These are phyloP conservation scores for Basidiobolus meristosporus DNA, from an alignment of 371 early-diverging fungal species.

Conservation along the genomic window DNA sequence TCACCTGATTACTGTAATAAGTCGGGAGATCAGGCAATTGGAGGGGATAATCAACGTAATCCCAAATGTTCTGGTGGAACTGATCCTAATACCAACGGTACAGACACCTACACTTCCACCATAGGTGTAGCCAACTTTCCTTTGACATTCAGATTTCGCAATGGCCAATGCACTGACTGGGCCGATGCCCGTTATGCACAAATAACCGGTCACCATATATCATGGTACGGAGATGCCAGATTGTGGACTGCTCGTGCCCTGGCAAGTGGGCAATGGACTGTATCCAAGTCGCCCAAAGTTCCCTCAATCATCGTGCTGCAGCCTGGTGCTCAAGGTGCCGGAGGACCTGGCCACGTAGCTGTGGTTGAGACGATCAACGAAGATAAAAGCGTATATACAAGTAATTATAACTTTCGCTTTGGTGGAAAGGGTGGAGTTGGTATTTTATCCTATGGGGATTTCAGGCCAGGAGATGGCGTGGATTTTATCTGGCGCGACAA, in stretches of 20 bases:
- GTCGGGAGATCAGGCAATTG: too few species aligned
- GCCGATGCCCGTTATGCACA: conserved; percentile 3
- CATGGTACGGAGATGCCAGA: not conserved
- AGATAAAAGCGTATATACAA: not conserved
- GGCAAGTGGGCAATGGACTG: not conserved
- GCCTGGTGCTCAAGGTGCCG: not conserved
- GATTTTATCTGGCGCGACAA: too few species aligned
- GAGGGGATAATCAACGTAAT: too few species aligned
- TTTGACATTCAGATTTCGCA: not conserved
- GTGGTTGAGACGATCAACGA: not conserved
- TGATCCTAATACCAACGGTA: not conserved
- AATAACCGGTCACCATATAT: conserved; percentile 1
- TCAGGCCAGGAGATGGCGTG: too few species aligned
- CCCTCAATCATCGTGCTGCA: conserved; percentile 2
- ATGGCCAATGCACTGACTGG: conserved; percentile 5
- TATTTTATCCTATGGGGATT: too few species aligned
- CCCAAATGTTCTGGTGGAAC: too few species aligned
- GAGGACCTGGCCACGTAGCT: conserved; percentile 1
- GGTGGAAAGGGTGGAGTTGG: too few species aligned
- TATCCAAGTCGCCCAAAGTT: not conserved
- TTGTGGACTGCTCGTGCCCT: not conserved
- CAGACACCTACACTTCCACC: not conserved
- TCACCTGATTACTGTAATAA: too few species aligned
- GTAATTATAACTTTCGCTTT: too few species aligned
- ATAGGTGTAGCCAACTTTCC: not conserved